phyloP scores from a whole-genome alignment of 2,329 filamentous ascomycete genomes.

The Diplodia scrobiculata region DNA sequence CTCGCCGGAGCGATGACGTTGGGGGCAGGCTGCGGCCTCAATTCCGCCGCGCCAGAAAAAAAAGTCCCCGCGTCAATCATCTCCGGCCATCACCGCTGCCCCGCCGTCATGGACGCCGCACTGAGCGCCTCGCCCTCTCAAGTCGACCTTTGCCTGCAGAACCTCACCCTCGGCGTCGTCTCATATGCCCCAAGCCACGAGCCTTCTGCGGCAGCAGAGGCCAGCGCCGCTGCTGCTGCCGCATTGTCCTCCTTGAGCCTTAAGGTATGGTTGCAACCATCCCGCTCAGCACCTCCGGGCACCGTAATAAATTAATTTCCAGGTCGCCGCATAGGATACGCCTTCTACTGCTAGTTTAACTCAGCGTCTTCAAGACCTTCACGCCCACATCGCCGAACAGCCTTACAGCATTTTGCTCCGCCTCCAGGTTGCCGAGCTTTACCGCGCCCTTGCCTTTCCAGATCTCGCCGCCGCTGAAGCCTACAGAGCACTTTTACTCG shows the following conservation, averaged over 20 bases:
- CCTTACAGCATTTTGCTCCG: constrained; percentile 47
- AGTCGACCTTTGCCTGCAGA: constrained; percentile 5
- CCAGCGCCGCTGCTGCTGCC: background rate
- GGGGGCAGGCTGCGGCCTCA: background rate
- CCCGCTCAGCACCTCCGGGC: background rate
- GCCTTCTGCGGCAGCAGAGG: background rate
- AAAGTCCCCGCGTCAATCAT: constrained; percentile 14
- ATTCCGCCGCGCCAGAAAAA: background rate
- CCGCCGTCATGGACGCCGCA: constrained; percentile 10
- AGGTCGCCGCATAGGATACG: constrained; percentile 1
- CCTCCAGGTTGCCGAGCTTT: constrained; percentile 67
- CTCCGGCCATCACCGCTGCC: background rate
- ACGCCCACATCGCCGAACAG: constrained; percentile 26
- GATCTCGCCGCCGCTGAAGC: constrained; percentile 89
- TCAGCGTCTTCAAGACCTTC: constrained; percentile 1
- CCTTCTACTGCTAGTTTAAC: background rate
- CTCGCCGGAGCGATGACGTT: constrained; percentile 7
- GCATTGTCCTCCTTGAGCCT: constrained; percentile 7
- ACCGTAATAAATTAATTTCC: constrained; percentile 28
- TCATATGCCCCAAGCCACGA: constrained; percentile 7
- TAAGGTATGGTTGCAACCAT: constrained; percentile 7
- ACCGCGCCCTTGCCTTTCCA: constrained; percentile 77
- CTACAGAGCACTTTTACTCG: constrained; percentile 83
- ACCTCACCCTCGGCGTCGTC: background rate
- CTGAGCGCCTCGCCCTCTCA: background rate